phyloP scores from a whole-genome alignment of 345 rosid genomes.

The Citrus trifoliata region DNA sequence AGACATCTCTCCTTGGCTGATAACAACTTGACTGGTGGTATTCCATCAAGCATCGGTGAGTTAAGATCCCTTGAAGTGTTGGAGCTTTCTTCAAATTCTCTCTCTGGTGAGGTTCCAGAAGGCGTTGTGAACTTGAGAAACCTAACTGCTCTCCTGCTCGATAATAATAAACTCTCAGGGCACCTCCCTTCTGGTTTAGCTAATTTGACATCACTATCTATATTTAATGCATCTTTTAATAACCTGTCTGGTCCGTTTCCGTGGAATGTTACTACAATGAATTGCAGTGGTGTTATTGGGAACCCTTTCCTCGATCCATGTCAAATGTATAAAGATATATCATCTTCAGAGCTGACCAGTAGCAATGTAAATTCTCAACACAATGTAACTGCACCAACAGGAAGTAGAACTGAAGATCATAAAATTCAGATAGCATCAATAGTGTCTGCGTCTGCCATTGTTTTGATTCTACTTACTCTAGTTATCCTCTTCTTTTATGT shows the following conservation, averaged over 20 bases:
- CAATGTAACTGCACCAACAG: not conserved
- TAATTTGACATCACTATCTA: not conserved
- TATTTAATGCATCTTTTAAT: constrained; percentile 12
- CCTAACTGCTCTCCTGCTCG: constrained; percentile 15
- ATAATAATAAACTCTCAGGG: constrained; percentile 17
- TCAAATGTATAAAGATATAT: not conserved
- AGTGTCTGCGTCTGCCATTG: constrained; percentile 27
- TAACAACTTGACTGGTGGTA: constrained; percentile 22
- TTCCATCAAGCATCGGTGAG: constrained; percentile 10
- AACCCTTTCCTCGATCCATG: not conserved
- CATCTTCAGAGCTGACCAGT: not conserved
- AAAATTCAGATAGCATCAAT: constrained; percentile 34
- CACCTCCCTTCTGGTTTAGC: constrained; percentile 7
- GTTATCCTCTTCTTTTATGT: constrained; percentile 24
- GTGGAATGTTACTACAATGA: constrained; percentile 8
- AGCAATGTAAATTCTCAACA: not conserved
- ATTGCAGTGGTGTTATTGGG: constrained; percentile 7
- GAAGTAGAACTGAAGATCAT: not conserved
- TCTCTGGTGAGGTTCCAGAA: constrained; percentile 6
- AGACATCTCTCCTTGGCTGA: constrained; percentile 23
- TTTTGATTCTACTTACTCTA: constrained; percentile 24
- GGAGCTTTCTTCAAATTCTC: constrained; percentile 8
- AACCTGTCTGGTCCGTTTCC: not conserved
- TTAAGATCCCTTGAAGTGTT: constrained; percentile 3
- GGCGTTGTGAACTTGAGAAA: constrained; percentile 8